phyloP scores from a whole-genome alignment of 306 rosid genomes.

The Quercus dentata region DNA sequence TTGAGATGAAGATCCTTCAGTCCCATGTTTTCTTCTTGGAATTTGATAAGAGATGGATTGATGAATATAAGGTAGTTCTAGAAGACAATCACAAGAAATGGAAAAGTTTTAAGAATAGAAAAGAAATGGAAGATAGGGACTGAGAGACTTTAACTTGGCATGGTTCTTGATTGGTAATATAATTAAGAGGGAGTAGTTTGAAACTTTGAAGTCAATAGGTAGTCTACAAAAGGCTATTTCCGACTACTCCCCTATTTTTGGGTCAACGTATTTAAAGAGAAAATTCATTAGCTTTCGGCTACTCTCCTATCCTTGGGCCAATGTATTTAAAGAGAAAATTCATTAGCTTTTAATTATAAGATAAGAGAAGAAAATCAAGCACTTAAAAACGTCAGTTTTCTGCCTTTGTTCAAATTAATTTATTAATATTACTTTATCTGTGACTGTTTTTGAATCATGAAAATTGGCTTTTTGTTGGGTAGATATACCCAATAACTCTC shows the following conservation, averaged over 20 bases:
- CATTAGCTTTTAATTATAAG: slow-evolving; percentile 21
- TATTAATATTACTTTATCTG: background rate
- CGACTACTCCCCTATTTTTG: background rate
- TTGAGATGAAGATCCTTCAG: slow-evolving; percentile 43
- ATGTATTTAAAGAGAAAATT: slow-evolving; percentile 1
- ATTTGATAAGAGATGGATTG: background rate
- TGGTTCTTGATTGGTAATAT: background rate
- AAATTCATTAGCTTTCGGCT: slow-evolving; percentile 6
- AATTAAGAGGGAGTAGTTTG: background rate
- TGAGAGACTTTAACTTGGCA: background rate
- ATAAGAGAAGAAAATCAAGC: slow-evolving; percentile 1
- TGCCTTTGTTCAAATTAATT: background rate
- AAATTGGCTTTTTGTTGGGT: background rate
- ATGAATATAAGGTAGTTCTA: background rate
- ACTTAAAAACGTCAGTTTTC: slow-evolving; percentile 10
- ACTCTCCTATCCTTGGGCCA: background rate
- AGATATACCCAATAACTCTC: background rate
- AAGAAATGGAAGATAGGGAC: background rate
- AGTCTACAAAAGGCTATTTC: background rate
- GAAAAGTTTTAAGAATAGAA: background rate
- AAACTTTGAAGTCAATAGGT: background rate
- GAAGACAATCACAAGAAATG: slow-evolving; percentile 11
- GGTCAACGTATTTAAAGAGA: slow-evolving; percentile 1
- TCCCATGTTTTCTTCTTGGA: slow-evolving; percentile 20
- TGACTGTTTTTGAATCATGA: background rate